A percentile compares a stretch with the other conserved stretches of the same genome.
Evolutionary conservation across 2,329 filamentous ascomycete species (phyloP).

Genomic region (Alternaria postmessia): DNA sequence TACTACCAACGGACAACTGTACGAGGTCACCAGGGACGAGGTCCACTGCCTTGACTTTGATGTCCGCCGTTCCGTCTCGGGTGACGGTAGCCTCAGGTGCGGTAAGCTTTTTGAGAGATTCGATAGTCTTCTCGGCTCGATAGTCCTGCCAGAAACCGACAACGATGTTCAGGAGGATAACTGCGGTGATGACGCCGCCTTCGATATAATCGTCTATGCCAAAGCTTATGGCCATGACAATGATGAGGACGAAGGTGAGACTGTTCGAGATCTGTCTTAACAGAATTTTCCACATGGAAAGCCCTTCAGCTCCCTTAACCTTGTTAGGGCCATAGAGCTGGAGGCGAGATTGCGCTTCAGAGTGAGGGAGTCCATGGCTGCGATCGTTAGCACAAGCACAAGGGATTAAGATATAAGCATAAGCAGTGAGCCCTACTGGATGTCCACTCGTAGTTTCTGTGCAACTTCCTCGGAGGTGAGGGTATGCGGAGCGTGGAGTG

Average conservation of each 20-base stretch:
- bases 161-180: constrained; percentile 72
- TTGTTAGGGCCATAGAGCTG: constrained; percentile 73
- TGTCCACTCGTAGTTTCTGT: constrained; percentile 47
- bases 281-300: constrained; percentile 78
- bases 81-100: constrained; percentile 51
- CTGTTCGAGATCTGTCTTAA: constrained; percentile 80
- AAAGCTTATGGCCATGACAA: constrained; percentile 74
- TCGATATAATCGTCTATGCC: constrained; percentile 71
- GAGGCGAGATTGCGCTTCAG: constrained; percentile 72
- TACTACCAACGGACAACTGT: constrained; percentile 61
- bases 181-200: constrained; percentile 68
- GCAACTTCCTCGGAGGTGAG: constrained; percentile 48
- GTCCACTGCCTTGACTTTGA: constrained; percentile 48
- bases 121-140: constrained; percentile 53
- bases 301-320: constrained; percentile 74
- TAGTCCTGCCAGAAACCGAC: constrained; percentile 66
- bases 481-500: constrained; percentile 47
- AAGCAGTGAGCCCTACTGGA: constrained; percentile 35
- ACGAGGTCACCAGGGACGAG: constrained; percentile 53
- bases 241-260: constrained; percentile 74
- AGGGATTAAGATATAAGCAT: background rate
- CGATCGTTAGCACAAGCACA: constrained; percentile 27
- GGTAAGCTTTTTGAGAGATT: constrained; percentile 52
- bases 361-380: constrained; percentile 67
- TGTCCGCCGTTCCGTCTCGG: constrained; percentile 44